Conservation (phyloP, 2,329 filamentous ascomycete genomes). For the Parastagonospora nodorum region DNA sequence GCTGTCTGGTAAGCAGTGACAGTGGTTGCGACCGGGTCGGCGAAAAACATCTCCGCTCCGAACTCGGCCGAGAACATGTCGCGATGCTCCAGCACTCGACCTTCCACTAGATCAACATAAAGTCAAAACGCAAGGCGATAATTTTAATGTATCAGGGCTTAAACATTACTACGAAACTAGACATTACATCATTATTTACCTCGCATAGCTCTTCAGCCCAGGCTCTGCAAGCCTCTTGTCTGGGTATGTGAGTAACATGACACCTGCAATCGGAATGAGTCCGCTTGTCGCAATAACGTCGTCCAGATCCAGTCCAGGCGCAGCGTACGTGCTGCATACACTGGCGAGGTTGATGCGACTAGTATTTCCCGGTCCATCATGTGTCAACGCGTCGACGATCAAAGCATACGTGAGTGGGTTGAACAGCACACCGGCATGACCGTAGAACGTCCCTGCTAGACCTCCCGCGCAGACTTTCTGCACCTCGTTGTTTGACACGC, state of each 20-base stretch:
- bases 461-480: conserved; percentile 50
- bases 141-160: neutral
- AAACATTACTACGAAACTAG: neutral
- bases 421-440: conserved; percentile 57
- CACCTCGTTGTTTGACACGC: conserved; percentile 57
- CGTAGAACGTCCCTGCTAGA: conserved; percentile 54
- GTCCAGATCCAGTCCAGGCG: conserved; percentile 48
- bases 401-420: conserved; percentile 55
- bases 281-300: conserved; percentile 55
- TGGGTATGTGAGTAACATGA: conserved; percentile 29
- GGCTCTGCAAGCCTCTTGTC: conserved; percentile 49
- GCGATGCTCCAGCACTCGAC: too few relatives aligned
- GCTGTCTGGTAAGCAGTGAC: too few relatives aligned
- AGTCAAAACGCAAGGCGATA: too few relatives aligned
- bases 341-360: conserved; percentile 46
- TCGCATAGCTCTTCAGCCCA: conserved; percentile 48
- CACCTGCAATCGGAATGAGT: conserved; percentile 48
- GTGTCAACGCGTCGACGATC: conserved; percentile 54
- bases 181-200: conserved; percentile 1
- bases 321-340: conserved; percentile 49
- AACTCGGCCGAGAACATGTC: too few relatives aligned
- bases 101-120: too few relatives aligned
- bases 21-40: too few relatives aligned
- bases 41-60: too few relatives aligned
- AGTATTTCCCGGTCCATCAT: conserved; percentile 53